A percentile compares a stretch with the other conserved stretches of the same genome.
Evolutionary conservation across 2,329 filamentous ascomycete species (phyloP).

Genomic region (Zasmidium citrigriseum): DNA sequence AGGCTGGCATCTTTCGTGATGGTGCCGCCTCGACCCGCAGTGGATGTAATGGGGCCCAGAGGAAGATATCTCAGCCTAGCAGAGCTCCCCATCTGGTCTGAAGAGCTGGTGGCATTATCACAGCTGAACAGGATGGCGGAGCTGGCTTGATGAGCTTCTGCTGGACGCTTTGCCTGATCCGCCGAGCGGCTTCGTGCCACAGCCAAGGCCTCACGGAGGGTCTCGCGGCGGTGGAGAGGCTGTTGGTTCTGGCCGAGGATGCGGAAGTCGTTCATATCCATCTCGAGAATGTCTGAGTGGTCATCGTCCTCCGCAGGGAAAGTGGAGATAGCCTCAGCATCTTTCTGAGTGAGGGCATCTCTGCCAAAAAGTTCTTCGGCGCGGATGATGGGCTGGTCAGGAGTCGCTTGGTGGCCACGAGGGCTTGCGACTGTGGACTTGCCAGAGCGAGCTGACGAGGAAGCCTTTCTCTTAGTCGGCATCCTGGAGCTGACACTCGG

Average conservation of each 20-base stretch:
- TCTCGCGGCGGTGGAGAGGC: constrained; percentile 4
- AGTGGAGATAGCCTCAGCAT: neutral
- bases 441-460: constrained; percentile 21
- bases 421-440: constrained; percentile 13
- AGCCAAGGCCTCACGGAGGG: constrained; percentile 10
- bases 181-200: constrained; percentile 5
- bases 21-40: neutral
- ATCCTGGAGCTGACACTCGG: constrained; percentile 16
- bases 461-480: constrained; percentile 32
- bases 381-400: constrained; percentile 18
- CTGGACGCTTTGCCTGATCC: constrained; percentile 2
- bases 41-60: constrained; percentile 13
- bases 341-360: neutral
- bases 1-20: constrained; percentile 17
- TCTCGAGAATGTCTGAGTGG: constrained; percentile 7
- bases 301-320: neutral
- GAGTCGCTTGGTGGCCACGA: constrained; percentile 3
- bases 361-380: constrained; percentile 22
- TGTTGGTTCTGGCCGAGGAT: neutral
- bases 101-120: constrained; percentile 2
- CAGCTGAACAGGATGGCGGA: constrained; percentile 24
- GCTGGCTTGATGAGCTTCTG: constrained; percentile 10
- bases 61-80: constrained; percentile 23
- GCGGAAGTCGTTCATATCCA: constrained; percentile 9
- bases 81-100: neutral